Evolutionary conservation across 208 protist species (phyloP).

Genomic region (Polymyxa betae): DNA sequence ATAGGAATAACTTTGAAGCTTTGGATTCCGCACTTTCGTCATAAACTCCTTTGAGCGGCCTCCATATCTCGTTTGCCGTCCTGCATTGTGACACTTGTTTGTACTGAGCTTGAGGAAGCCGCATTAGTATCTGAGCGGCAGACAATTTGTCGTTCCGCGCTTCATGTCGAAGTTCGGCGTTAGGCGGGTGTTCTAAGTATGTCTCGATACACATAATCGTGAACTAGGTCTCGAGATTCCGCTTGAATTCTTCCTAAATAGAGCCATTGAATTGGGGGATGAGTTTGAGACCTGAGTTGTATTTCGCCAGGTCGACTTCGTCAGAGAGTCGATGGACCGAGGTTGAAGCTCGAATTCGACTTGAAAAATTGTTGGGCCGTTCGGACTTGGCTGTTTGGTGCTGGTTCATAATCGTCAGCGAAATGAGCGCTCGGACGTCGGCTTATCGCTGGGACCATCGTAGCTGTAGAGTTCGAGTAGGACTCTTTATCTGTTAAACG

Average conservation of each 20-base stretch:
- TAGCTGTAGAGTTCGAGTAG: no score
- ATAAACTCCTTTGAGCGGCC: not conserved
- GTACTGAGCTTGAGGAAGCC: not conserved
- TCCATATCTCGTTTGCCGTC: not conserved
- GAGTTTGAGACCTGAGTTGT: not conserved
- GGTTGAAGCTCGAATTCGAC: no score
- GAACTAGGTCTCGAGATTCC: not conserved
- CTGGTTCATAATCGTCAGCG: no score
- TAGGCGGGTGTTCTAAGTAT: not conserved
- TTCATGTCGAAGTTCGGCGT: not conserved
- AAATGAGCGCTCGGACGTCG: no score
- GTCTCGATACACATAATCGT: not conserved
- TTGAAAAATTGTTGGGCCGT: no score
- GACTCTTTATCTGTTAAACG: no score
- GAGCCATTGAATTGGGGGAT: not conserved
- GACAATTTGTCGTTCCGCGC: not conserved
- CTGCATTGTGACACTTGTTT: not conserved
- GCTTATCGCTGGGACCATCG: no score
- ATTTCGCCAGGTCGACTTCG: not conserved
- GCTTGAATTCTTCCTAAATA: not conserved
- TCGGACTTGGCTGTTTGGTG: no score
- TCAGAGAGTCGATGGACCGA: not conserved
- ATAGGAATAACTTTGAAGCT: not conserved
- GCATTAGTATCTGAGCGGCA: not conserved
- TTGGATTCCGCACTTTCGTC: not conserved